These are phyloP conservation scores for Grifola frondosa DNA, from an alignment of 1,284 basidiomycete genomes.

Conservation along the genomic window DNA sequence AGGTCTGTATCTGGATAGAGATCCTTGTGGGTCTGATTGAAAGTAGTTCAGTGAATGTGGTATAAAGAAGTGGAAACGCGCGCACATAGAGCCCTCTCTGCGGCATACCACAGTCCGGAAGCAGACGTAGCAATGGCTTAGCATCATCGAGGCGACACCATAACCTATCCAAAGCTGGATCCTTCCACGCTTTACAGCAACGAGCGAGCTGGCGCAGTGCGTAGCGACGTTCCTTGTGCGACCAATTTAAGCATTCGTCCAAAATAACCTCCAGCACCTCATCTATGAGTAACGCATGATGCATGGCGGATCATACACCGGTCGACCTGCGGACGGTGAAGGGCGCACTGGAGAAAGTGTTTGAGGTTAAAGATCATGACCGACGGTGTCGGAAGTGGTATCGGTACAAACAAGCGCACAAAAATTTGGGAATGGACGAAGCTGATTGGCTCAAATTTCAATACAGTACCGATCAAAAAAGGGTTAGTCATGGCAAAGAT, in stretches of 20 bases:
- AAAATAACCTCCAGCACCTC: conserved; percentile 50
- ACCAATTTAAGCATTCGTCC: conserved; percentile 32
- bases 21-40: too few relatives aligned
- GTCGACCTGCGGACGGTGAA: neutral
- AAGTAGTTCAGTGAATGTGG: too few relatives aligned
- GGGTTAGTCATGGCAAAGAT: too few relatives aligned
- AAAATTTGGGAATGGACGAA: conserved; percentile 9
- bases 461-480: too few relatives aligned
- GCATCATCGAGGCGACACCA: conserved; percentile 49
- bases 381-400: conserved; percentile 10
- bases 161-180: conserved; percentile 53
- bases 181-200: conserved; percentile 52
- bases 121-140: conserved; percentile 46
- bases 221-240: conserved; percentile 17
- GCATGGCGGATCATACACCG: conserved; percentile 36
- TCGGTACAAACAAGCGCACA: conserved; percentile 10
- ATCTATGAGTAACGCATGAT: conserved; percentile 49
- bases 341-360: conserved; percentile 3
- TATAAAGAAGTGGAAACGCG: too few relatives aligned
- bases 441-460: conserved; percentile 21
- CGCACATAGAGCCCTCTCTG: too few relatives aligned
- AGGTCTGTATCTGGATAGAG: neutral
- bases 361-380: conserved; percentile 11
- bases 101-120: conserved; percentile 28
- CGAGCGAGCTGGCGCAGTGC: conserved; percentile 25